Evolutionary conservation across 257 asterid species (phyloP), one percentile per base, ranked within the genome.

Genomic region (Petrea volubilis): DNA sequence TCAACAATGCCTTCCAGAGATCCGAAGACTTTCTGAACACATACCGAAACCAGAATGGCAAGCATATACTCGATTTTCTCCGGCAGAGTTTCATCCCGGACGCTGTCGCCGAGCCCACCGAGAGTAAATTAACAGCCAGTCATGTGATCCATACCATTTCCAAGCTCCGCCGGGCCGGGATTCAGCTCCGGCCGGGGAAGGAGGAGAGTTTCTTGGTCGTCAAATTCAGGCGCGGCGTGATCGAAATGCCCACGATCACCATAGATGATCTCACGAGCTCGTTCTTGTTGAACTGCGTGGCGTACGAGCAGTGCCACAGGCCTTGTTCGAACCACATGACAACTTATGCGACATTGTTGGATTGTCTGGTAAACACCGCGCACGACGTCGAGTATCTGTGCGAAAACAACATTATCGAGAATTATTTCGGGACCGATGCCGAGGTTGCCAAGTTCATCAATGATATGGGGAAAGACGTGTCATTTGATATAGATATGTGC

Each of bases 231-330:
- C 85, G 60, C 4, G 98, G 98, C 1, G 80, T 73, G 24, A 83
- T 93, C 66, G 84, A 87, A 46, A 90, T 93, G 97, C 94, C 98
- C 8, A 82, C 82, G 5, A 75, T 93, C 9, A 17, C 91, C 0
- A 47, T 93, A 3, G 97, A 93, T 67, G 98, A 93, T 75, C 87
- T 91, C 73, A 86, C 79, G 94, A 80, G 85, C 73, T 66, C 91
- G 5, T 93, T 93, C 74, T 44, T 93, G 68, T 33, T 77, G 2
- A 93, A 93, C 76, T 91, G 97, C 61, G 96, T 93, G 50, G 98
- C 97, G 0, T 93, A 91, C 51, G 98, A 93, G 78, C 98, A 91
- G 14, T 91, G 98, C 71, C 91, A 81, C 55, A 76, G 82, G 5
- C 59, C 58, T 0, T 79, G 90, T 67, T 84, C 96, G 3, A 91